Evolutionary conservation across 2,329 filamentous ascomycete genomes (phyloP).

Genomic region (Dactylellina haptotyla): DNA sequence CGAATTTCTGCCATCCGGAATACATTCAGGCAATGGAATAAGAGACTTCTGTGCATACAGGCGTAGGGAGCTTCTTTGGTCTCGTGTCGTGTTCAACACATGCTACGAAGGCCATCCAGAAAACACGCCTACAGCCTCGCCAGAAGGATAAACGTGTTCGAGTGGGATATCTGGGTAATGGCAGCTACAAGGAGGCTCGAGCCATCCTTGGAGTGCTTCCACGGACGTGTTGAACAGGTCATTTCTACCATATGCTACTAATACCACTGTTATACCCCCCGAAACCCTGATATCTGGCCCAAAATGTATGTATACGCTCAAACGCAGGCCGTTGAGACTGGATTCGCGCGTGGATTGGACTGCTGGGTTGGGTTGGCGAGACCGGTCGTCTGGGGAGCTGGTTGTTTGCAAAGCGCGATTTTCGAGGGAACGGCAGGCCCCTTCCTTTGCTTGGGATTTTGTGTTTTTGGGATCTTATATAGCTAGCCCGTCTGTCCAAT

Average conservation of each 20-base stretch:
- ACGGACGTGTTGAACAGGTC: constrained; percentile 2
- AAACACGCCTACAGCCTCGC: background rate
- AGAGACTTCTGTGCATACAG: background rate
- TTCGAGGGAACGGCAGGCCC: constrained; percentile 37
- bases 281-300: constrained; percentile 3
- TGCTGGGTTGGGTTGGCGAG: constrained; percentile 11
- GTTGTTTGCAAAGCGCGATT: constrained; percentile 50
- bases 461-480: constrained; percentile 51
- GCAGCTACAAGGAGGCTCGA: constrained; percentile 1
- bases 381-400: constrained; percentile 5
- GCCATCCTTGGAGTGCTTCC: background rate
- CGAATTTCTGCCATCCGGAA: background rate
- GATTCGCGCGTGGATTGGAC: constrained; percentile 11
- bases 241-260: background rate
- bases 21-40: background rate
- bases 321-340: background rate
- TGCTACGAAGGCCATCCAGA: constrained; percentile 13
- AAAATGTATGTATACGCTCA: background rate
- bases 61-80: constrained; percentile 1
- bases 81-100: constrained; percentile 40
- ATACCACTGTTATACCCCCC: background rate
- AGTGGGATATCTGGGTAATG: background rate
- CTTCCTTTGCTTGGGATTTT: constrained; percentile 32
- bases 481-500: constrained; percentile 48
- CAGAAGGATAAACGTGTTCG: constrained; percentile 4